Evolutionary conservation across 768 basidiomycete species (phyloP).

Genomic region (Macrolepiota fuliginosa): DNA sequence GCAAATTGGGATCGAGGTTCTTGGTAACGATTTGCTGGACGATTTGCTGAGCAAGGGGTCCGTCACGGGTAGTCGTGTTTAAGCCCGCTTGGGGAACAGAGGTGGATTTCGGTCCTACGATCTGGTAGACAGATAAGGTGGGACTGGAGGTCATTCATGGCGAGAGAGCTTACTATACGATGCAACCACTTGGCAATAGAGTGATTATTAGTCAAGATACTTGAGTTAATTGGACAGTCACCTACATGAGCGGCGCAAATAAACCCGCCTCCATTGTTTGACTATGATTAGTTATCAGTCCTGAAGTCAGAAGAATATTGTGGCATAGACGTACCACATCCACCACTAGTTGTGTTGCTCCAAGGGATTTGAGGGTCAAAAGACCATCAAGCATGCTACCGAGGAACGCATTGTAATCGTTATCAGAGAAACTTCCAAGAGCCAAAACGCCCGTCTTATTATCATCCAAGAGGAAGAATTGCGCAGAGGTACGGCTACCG

Average conservation of each 20-base stretch:
- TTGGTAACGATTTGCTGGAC: slow-evolving; percentile 38
- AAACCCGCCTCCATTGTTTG: slow-evolving; percentile 54
- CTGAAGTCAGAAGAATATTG: neutral
- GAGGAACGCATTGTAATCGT: slow-evolving; percentile 38
- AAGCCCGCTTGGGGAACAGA: slow-evolving; percentile 57
- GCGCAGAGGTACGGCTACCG: slow-evolving; percentile 48
- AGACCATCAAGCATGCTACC: slow-evolving; percentile 45
- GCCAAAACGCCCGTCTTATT: slow-evolving; percentile 55
- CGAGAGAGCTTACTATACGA: slow-evolving; percentile 35
- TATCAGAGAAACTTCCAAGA: slow-evolving; percentile 56
- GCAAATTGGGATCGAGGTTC: slow-evolving; percentile 40
- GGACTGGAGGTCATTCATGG: neutral
- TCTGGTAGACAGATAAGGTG: slow-evolving; percentile 25
- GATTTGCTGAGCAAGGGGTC: slow-evolving; percentile 50
- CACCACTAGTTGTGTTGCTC: slow-evolving; percentile 54
- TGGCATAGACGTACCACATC: slow-evolving; percentile 44
- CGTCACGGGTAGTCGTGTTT: slow-evolving; percentile 48
- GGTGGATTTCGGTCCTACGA: slow-evolving; percentile 50
- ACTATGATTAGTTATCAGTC: slow-evolving; percentile 22
- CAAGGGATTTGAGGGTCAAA: slow-evolving; percentile 43
- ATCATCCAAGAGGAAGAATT: slow-evolving; percentile 54
- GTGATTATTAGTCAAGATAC: neutral
- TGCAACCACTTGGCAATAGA: slow-evolving; percentile 36
- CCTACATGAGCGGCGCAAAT: slow-evolving; percentile 61
- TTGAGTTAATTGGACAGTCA: slow-evolving; percentile 4